phyloP scores from a whole-genome alignment of 495 filamentous ascomycete species.

The Peziza echinospora region DNA sequence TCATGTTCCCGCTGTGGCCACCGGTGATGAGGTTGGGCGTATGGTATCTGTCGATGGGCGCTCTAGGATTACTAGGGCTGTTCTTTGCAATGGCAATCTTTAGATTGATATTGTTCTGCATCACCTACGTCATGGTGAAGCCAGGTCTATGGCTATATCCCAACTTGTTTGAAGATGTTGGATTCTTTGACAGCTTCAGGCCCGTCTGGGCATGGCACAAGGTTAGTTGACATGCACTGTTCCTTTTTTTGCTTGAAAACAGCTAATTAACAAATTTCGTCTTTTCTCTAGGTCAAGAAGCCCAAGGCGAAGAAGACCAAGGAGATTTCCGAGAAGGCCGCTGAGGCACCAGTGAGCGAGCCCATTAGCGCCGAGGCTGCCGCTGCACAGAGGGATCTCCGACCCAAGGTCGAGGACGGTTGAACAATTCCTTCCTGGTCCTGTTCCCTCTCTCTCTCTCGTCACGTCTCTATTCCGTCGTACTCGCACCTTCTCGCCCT shows the following conservation, averaged over 20 bases:
- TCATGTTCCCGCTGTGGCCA: constrained; percentile 95
- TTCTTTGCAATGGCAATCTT: constrained; percentile 98
- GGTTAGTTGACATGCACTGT: constrained; percentile 28
- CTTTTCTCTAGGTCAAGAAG: constrained; percentile 10
- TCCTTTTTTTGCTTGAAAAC: not conserved
- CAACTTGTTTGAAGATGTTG: constrained; percentile 95
- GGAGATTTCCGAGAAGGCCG: not conserved
- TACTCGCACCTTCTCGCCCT: no score
- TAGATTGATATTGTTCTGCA: constrained; percentile 79
- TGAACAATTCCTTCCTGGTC: no score
- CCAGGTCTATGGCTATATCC: constrained; percentile 96
- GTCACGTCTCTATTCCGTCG: no score
- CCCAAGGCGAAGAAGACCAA: constrained; percentile 7
- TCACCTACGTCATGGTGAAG: constrained; percentile 64
- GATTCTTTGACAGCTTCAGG: constrained; percentile 93
- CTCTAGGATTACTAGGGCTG: constrained; percentile 72
- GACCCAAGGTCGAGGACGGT: constrained; percentile 14
- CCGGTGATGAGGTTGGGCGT: constrained; percentile 75
- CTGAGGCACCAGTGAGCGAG: not conserved
- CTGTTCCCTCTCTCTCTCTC: no score
- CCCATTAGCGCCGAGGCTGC: not conserved
- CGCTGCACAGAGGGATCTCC: constrained; percentile 4
- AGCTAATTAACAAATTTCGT: not conserved
- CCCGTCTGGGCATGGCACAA: constrained; percentile 98
- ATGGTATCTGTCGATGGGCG: constrained; percentile 92